Percentiles rank a stretch among this genome's conserved stretches.
phyloP scores from a whole-genome alignment of 2,329 filamentous ascomycete species.

The Pseudonectria buxi region DNA sequence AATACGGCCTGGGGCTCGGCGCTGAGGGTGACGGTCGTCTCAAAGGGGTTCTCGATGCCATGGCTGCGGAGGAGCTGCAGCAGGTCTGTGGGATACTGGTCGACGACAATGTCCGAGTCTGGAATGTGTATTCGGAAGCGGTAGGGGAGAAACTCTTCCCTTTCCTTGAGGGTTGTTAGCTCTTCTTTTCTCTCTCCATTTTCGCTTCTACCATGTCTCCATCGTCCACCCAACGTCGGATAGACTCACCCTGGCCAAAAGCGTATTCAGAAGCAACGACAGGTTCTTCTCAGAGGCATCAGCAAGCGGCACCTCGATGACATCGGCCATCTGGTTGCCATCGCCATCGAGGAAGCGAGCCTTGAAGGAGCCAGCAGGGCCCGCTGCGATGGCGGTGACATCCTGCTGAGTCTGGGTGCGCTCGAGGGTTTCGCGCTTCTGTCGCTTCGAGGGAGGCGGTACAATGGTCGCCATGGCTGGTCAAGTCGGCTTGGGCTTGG shows the following conservation, averaged over 20 bases:
- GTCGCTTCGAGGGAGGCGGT: constrained; percentile 83
- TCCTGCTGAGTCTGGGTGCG: constrained; percentile 69
- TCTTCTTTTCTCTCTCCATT: not conserved
- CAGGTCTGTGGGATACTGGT: constrained; percentile 50
- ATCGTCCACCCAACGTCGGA: not conserved
- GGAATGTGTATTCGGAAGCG: constrained; percentile 55
- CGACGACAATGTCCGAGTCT: constrained; percentile 44
- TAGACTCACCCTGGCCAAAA: constrained; percentile 63
- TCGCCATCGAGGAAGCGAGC: constrained; percentile 83
- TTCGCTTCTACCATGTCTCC: not conserved
- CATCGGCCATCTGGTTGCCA: constrained; percentile 63
- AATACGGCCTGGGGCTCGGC: constrained; percentile 85
- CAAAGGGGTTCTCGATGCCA: constrained; percentile 52
- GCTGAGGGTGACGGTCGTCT: constrained; percentile 48
- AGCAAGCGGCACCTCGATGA: constrained; percentile 68
- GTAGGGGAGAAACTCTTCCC: constrained; percentile 55
- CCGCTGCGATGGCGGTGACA: constrained; percentile 55
- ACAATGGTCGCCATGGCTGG: constrained; percentile 66
- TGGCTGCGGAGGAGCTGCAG: constrained; percentile 47
- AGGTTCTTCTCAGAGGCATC: constrained; percentile 87
- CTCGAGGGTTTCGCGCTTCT: constrained; percentile 68
- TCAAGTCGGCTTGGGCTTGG: too few species aligned
- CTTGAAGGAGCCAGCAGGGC: constrained; percentile 68
- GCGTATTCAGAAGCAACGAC: constrained; percentile 76
- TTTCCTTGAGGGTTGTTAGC: constrained; percentile 30